Percentiles rank a stretch among this genome's conserved stretches.
These are phyloP conservation scores for Gynandropsis gynandra DNA, from an alignment of 345 rosid species.

Conservation along the genomic window DNA sequence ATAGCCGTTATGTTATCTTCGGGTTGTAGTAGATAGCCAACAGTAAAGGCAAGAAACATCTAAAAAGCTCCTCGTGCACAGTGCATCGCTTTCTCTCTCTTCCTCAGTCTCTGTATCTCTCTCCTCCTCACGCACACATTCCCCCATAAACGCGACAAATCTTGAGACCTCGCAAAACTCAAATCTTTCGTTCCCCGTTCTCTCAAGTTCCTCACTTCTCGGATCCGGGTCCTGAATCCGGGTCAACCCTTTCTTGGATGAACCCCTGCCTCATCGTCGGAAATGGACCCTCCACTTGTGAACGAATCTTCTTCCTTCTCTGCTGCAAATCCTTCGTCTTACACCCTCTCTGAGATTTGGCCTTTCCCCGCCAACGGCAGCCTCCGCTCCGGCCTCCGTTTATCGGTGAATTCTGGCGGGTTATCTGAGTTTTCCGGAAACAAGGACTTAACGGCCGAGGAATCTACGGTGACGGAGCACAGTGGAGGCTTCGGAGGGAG, in stretches of 20 bases:
- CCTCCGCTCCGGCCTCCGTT: constrained; percentile 49
- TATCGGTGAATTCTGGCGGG: constrained; percentile 39
- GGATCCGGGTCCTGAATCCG: constrained; percentile 34
- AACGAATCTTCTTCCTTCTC: constrained; percentile 72
- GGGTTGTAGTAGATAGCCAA: no score
- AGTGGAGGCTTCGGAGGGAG: constrained; percentile 53
- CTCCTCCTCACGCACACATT: background rate
- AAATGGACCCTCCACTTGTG: constrained; percentile 81
- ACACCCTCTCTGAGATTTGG: constrained; percentile 89
- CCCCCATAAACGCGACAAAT: constrained; percentile 18
- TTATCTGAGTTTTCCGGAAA: constrained; percentile 40
- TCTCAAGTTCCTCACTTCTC: constrained; percentile 24
- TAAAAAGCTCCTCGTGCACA: no score
- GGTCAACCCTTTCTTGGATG: constrained; percentile 15
- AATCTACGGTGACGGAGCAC: constrained; percentile 73
- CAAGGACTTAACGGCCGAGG: constrained; percentile 51
- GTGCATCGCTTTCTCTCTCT: no score
- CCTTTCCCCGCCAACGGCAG: constrained; percentile 47
- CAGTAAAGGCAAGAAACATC: no score
- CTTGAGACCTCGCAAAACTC: constrained; percentile 15
- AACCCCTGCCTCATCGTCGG: constrained; percentile 9
- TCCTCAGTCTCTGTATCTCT: no score
- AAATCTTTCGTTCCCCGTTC: background rate
- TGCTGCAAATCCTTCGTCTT: constrained; percentile 77
- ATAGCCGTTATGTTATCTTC: no score